Base-by-base conservation (phyloP, 345 rosid genomes). In the Heritiera fomes region DNA sequence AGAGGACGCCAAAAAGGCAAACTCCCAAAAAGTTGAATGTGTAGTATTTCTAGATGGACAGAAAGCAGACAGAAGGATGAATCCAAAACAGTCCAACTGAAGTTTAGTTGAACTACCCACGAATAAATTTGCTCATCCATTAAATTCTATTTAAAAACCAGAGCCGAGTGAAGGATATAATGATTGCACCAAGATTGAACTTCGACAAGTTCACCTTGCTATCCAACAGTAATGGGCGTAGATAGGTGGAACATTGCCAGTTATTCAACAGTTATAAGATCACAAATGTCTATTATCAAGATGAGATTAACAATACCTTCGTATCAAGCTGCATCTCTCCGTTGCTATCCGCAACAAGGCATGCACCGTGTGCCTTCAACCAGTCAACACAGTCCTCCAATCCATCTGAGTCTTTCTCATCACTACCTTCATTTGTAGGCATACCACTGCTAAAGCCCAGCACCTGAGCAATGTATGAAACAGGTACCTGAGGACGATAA, bases 291-390 rank as follows among this genome's bases (percentile, higher is more conserved):
- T 5, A n/a, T 15, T 52, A 53, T 52, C 76, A 13, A 2, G 58
- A 30, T 30, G 59, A 30, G 30, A 45, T 17, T 62, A 15, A 32
- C 6, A 23, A 28, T 87, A 93, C 99, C 93, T 91, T 94, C 8
- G 98, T 70, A 85, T 97, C 98, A 78, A 96, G 87, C 81, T 89
- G 89, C 88, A 86, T 78, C 79, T 94, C 99, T 62, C 95, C 97
- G 32, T 70, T 84, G 78, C 72, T 87, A 80, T 92, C 97, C 17
- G 87, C 46, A 59, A 75, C 78, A 40, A 94, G 87, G 87, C 82
- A 84, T 71, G 93, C 98, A 32, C 99, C 98, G 56, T 96, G 99
- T 46, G 90, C 83, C 86, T 90, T 96, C 78, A 96, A 87, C 99
- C 98, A 96, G 71, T 91, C 98, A 28, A 83, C 81, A 76, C 98